A percentile compares a stretch with the other conserved stretches of the same genome.
Evolutionary conservation across 2,329 filamentous ascomycete genomes (phyloP).

Genomic region (Fusarium austroafricanum): DNA sequence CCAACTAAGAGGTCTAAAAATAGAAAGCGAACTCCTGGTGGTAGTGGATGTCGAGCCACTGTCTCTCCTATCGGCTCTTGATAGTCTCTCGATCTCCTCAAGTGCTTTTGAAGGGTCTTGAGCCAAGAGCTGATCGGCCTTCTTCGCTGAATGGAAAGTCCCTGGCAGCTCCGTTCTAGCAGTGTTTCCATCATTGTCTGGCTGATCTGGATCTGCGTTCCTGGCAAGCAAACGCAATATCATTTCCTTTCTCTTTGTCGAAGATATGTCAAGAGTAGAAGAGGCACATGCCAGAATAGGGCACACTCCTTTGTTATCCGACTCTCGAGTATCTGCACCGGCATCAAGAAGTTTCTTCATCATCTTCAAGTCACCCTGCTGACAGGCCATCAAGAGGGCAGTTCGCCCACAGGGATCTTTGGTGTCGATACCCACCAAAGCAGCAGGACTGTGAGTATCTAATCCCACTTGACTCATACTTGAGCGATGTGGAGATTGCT

Average conservation of each 20-base stretch:
- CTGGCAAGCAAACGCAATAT: background rate
- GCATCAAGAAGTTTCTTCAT: background rate
- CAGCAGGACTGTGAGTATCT: too few species aligned
- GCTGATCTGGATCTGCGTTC: background rate
- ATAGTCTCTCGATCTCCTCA: background rate
- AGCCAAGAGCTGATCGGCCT: background rate
- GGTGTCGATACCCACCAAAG: background rate
- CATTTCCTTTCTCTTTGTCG: background rate
- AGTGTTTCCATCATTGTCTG: background rate
- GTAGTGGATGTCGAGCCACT: background rate
- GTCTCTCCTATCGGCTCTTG: background rate
- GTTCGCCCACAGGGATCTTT: background rate
- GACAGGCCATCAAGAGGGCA: background rate
- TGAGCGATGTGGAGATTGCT: rapidly evolving
- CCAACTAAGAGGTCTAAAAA: background rate
- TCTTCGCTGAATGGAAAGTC: background rate
- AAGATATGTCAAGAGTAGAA: rapidly evolving
- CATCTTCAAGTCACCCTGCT: background rate
- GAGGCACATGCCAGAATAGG: background rate
- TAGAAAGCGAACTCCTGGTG: background rate
- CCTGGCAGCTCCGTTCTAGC: background rate
- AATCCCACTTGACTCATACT: background rate
- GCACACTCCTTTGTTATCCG: background rate
- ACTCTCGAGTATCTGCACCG: rapidly evolving
- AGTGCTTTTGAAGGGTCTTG: background rate